These are phyloP conservation scores for Fusarium denticulatum DNA, from an alignment of 2,329 filamentous ascomycete genomes.

Conservation along the genomic window DNA sequence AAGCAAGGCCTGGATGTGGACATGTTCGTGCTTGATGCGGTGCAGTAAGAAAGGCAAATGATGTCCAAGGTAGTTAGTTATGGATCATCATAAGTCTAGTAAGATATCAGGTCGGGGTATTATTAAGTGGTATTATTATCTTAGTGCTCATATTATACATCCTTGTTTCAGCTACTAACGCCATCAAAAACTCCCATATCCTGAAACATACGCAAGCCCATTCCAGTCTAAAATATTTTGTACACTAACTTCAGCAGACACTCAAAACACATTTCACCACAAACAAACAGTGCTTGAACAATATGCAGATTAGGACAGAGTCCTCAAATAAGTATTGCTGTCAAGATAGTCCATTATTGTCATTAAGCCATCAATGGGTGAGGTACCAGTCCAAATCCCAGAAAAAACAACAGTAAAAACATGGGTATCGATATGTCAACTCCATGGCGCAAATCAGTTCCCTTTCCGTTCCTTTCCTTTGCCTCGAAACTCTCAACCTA, in stretches of 20 bases:
- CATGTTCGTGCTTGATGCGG: neutral
- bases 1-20: neutral
- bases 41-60: neutral
- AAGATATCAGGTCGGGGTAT: neutral
- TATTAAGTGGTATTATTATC: neutral
- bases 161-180: neutral
- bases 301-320: slow-evolving; percentile 10
- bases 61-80: neutral
- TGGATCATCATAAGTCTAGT: neutral
- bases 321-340: slow-evolving; percentile 16
- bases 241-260: neutral
- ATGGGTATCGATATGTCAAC: slow-evolving; percentile 47
- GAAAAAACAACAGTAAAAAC: slow-evolving; percentile 39
- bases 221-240: neutral
- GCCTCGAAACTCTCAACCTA: slow-evolving; percentile 15
- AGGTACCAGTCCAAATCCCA: slow-evolving; percentile 28
- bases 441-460: slow-evolving; percentile 38
- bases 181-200: neutral
- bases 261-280: neutral
- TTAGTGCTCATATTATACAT: neutral
- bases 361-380: slow-evolving; percentile 37
- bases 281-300: neutral
- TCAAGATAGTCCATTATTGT: slow-evolving; percentile 38
- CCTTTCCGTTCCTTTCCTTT: slow-evolving; percentile 14
- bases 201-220: neutral